Evolutionary conservation across 768 basidiomycete species (phyloP).

Genomic region (Termitomyces sp.): DNA sequence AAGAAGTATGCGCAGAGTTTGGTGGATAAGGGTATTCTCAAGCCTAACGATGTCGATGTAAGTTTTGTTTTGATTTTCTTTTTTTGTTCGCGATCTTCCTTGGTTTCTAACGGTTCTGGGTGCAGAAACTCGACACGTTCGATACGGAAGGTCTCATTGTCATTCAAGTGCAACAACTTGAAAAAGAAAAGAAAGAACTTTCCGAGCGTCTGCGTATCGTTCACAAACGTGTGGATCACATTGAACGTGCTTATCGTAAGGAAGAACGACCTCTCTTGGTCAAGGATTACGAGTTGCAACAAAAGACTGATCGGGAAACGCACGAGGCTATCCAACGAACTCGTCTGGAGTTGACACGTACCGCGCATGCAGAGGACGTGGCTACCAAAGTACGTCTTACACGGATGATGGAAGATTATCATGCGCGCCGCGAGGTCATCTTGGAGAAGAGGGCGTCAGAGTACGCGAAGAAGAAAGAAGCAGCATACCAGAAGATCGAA

Average conservation of each 20-base stretch:
- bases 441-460: slow-evolving; percentile 58
- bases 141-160: slow-evolving; percentile 85
- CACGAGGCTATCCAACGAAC: slow-evolving; percentile 59
- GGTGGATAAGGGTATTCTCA: slow-evolving; percentile 72
- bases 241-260: slow-evolving; percentile 92
- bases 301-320: slow-evolving; percentile 65
- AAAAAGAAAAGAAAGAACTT: slow-evolving; percentile 92
- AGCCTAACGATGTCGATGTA: slow-evolving; percentile 60
- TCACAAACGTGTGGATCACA: slow-evolving; percentile 88
- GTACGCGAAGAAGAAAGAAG: slow-evolving; percentile 52
- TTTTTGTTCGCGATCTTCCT: neutral
- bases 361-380: slow-evolving; percentile 61
- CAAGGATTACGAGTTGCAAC: slow-evolving; percentile 84
- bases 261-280: slow-evolving; percentile 84
- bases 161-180: slow-evolving; percentile 90
- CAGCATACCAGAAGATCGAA: slow-evolving; percentile 64
- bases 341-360: slow-evolving; percentile 49
- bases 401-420: slow-evolving; percentile 71
- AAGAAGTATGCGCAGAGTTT: slow-evolving; percentile 83
- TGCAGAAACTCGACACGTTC: slow-evolving; percentile 73
- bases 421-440: slow-evolving; percentile 45
- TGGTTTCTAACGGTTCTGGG: slow-evolving; percentile 1
- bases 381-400: slow-evolving; percentile 70
- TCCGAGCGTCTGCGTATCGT: slow-evolving; percentile 77
- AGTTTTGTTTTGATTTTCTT: slow-evolving; percentile 21